Percentiles rank a stretch among this genome's conserved stretches.
These are phyloP conservation scores for Buddleja alternifolia DNA, from an alignment of 257 asterid species.

Conservation along the genomic window DNA sequence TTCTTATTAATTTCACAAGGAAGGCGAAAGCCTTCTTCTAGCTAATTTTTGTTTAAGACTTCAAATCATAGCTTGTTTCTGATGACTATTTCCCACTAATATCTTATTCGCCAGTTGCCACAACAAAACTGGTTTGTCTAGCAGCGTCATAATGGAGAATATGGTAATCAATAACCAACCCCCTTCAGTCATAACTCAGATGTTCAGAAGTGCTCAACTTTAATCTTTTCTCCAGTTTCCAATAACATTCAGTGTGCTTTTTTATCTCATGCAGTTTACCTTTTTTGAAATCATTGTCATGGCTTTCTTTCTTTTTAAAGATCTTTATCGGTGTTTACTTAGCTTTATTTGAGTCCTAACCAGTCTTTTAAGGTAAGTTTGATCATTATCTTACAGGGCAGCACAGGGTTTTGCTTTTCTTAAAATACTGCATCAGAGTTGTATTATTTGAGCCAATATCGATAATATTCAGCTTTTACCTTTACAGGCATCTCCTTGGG, in stretches of 20 bases:
- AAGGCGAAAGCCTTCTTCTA: background rate
- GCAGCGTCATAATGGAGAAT: background rate
- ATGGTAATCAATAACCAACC: background rate
- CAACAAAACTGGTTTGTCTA: background rate
- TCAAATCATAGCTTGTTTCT: background rate
- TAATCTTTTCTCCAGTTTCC: slow-evolving; percentile 1
- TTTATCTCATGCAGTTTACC: slow-evolving; percentile 4
- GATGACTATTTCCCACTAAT: too few species aligned
- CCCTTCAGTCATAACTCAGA: slow-evolving; percentile 7
- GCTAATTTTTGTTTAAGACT: background rate
- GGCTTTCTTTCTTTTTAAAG: background rate
- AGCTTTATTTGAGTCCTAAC: background rate
- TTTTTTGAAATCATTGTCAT: background rate
- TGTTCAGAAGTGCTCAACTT: background rate
- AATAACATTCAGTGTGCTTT: background rate
- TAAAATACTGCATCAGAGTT: background rate
- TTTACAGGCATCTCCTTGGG: background rate
- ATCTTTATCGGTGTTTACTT: background rate
- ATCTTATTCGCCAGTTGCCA: background rate
- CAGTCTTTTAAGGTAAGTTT: background rate
- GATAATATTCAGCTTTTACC: background rate
- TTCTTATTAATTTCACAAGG: background rate
- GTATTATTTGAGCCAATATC: background rate
- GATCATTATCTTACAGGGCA: background rate
- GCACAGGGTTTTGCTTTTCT: background rate